Evolutionary conservation across 768 basidiomycete species (phyloP), one percentile per base, ranked within the genome.

Genomic region (Postia placenta): DNA sequence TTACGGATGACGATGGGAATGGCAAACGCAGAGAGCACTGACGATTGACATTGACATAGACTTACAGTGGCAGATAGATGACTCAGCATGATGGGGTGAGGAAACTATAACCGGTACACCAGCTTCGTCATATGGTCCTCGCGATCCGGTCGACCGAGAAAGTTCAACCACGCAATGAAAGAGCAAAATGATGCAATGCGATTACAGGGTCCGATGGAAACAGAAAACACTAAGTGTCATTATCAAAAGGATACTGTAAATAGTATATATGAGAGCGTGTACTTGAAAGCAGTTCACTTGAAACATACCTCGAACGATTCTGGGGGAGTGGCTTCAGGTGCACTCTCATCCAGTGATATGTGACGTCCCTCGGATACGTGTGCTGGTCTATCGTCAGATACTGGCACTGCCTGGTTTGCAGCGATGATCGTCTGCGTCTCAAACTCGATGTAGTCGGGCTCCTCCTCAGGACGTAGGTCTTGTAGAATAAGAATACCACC

Each of bases 401-500:
- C 66, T 41, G 69, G 60, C 38, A 59, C 67, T 50, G 68, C 66
- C 50, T 26, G 45, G 35, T 48, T 54, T 53, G 37, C 38, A 47
- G 49, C 53, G 19, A 52, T 63, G 50, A 45, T 60, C 42, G 51
- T 68, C 52, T 41, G 71, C 56, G 45, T 67, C 62, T 70, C 67
- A 36, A 83, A 64, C 57, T 79, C 77, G 49, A 97, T 84, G 61
- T 85, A 85, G 60, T 92, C 87, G 4, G 76, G 78, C 50, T 79
- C 78, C 49, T 85, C 85, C 22, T 76, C 77, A 9, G 89, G 83
- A 55, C 73, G 76, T 40, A 75, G 74, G 67, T 96, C 93, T 30
- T 76, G 69, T 50, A 99, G 66, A 52, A 99, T 77, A 48, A 99
- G 62, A 54, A 98, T 93, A 3, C 93, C 93, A 39, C 89, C 89